Percentiles rank a stretch among this genome's conserved stretches.
Evolutionary conservation across 2,329 filamentous ascomycete genomes (phyloP).

Genomic region (Phaeosphaeriaceae sp.): DNA sequence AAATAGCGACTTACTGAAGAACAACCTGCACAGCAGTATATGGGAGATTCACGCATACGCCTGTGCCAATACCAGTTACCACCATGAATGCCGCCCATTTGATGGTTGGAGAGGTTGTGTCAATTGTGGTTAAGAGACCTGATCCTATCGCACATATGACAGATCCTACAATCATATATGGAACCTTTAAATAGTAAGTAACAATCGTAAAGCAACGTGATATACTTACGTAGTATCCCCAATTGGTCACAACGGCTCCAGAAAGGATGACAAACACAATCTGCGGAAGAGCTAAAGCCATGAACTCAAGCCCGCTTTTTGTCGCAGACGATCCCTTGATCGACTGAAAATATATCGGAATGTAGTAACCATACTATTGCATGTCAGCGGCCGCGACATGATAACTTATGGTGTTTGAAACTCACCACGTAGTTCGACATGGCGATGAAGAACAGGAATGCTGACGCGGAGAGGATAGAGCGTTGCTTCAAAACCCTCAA

Average conservation of each 20-base stretch:
- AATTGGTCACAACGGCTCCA: background rate
- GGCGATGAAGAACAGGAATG: conserved; percentile 30
- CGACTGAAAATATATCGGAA: conserved; percentile 51
- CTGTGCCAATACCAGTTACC: background rate
- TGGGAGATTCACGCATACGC: background rate
- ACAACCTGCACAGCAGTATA: too few species aligned
- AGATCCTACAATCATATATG: background rate
- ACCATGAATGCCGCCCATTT: background rate
- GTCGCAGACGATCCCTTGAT: conserved; percentile 32
- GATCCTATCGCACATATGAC: background rate
- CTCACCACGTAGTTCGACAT: conserved; percentile 28
- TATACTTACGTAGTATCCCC: conserved; percentile 3
- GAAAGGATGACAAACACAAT: conserved; percentile 2
- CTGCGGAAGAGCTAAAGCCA: conserved; percentile 2
- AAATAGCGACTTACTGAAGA: too few species aligned
- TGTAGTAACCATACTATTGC: conserved; percentile 40
- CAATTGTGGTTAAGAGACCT: background rate
- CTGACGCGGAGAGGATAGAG: conserved; percentile 33
- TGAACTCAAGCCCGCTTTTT: conserved; percentile 7
- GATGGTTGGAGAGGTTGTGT: background rate
- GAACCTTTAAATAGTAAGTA: background rate
- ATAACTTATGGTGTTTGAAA: background rate
- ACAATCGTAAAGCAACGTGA: background rate
- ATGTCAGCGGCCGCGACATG: conserved; percentile 1
- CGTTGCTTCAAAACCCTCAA: conserved; percentile 43